phyloP scores from a whole-genome alignment of 2,329 filamentous ascomycete species.

The Tolypocladium ophioglossoides region DNA sequence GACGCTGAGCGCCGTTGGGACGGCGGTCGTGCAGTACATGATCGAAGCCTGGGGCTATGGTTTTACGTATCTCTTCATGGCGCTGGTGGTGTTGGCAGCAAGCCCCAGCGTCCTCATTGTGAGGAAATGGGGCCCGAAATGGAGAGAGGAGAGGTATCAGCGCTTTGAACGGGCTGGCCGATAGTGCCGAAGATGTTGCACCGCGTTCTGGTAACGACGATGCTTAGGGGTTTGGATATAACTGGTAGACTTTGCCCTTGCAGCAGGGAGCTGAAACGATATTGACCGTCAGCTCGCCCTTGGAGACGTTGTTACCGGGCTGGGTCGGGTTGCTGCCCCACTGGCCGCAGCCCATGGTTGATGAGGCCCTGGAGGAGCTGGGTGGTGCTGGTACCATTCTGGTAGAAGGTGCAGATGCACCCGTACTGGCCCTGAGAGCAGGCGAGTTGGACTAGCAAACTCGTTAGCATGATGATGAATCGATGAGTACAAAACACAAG shows the following conservation, averaged over 20 bases:
- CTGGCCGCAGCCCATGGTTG: conserved; percentile 6
- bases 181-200: neutral
- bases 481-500: too few species aligned
- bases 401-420: conserved; percentile 9
- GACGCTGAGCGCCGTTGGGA: conserved; percentile 26
- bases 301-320: conserved; percentile 9
- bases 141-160: conserved; percentile 20
- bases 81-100: conserved; percentile 14
- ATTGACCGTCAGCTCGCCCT: conserved; percentile 10
- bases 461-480: neutral
- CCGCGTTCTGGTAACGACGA: neutral
- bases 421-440: conserved; percentile 7
- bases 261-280: conserved; percentile 8
- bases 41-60: conserved; percentile 30
- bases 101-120: conserved; percentile 18
- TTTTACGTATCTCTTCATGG: conserved; percentile 24
- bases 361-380: conserved; percentile 6
- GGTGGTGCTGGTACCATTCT: conserved; percentile 7
- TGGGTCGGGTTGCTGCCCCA: conserved; percentile 9
- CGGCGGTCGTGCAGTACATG: conserved; percentile 28
- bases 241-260: neutral
- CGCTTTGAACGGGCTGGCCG: conserved; percentile 4
- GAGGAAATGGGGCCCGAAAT: conserved; percentile 18
- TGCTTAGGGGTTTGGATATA: too few species aligned
- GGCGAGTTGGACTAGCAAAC: conserved; percentile 6